Percentiles rank a stretch among this genome's conserved stretches.
phyloP scores from a whole-genome alignment of 495 filamentous ascomycete genomes.

The Margaritispora aquatica region DNA sequence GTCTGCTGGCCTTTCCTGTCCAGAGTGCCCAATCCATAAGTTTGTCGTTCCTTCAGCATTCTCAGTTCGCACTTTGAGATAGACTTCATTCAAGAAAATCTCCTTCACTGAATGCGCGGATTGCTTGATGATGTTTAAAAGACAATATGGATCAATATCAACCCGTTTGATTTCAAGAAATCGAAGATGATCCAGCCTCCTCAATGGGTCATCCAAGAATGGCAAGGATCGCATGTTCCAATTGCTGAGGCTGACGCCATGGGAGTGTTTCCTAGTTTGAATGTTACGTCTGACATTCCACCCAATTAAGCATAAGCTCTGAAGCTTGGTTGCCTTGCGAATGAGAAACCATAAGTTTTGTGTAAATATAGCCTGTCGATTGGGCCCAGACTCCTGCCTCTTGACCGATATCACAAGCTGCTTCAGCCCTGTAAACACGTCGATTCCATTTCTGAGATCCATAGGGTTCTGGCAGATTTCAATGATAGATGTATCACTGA shows the following conservation, averaged over 20 bases:
- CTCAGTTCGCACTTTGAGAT: slow-evolving; percentile 14
- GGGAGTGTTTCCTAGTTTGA: slow-evolving; percentile 2
- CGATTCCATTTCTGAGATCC: slow-evolving; percentile 18
- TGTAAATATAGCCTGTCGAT: slow-evolving; percentile 6
- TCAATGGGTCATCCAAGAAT: background rate
- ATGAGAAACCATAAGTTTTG: slow-evolving; percentile 23
- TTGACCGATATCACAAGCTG: slow-evolving; percentile 20
- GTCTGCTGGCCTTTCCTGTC: background rate
- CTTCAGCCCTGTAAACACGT: slow-evolving; percentile 14
- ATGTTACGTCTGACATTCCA: slow-evolving; percentile 23
- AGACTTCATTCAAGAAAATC: slow-evolving; percentile 23
- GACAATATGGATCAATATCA: slow-evolving; percentile 12
- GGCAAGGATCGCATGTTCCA: slow-evolving; percentile 17
- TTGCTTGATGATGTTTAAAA: slow-evolving; percentile 16
- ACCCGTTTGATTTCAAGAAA: slow-evolving; percentile 23
- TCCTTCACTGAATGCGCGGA: slow-evolving; percentile 17
- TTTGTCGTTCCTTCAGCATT: background rate
- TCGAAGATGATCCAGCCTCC: slow-evolving; percentile 7
- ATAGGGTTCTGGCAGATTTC: slow-evolving; percentile 22
- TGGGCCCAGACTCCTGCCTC: slow-evolving; percentile 16
- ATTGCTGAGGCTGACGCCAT: slow-evolving; percentile 2
- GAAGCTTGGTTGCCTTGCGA: slow-evolving; percentile 13
- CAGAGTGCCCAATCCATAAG: slow-evolving; percentile 21
- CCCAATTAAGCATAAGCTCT: slow-evolving; percentile 22
- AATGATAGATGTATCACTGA: slow-evolving; percentile 20